Conservation (phyloP, 225 moss, liverwort and hornwort genomes). For the Asterella californica region DNA sequence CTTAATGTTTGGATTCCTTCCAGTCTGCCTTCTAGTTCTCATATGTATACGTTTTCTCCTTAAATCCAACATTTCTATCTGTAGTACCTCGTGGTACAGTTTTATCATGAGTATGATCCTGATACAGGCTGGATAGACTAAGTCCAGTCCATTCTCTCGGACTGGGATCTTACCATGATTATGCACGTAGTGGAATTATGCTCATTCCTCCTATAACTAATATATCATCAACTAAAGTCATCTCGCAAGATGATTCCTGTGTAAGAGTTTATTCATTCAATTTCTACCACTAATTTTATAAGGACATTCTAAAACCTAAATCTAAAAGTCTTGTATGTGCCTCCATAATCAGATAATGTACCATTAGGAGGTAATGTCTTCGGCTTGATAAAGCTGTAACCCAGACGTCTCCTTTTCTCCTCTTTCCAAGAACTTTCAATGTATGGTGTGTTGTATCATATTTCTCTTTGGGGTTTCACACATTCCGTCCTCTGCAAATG, state of each 20-base stretch:
- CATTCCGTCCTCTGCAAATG: not conserved
- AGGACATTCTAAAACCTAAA: not conserved
- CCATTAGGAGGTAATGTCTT: not conserved
- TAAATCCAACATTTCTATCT: not conserved
- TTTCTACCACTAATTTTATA: no score
- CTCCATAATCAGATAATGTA: not conserved
- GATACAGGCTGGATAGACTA: not conserved
- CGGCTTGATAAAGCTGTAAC: not conserved
- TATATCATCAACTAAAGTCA: not conserved
- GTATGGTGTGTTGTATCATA: not conserved
- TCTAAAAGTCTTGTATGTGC: not conserved
- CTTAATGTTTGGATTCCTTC: not conserved
- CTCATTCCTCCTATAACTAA: not conserved
- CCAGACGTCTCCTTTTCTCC: not conserved
- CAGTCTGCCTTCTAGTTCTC: not conserved
- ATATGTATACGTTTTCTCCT: not conserved
- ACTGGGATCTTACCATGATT: constrained; percentile 3
- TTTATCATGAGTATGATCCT: not conserved
- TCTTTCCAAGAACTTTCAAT: not conserved
- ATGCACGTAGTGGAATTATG: not conserved
- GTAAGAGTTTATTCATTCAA: no score
- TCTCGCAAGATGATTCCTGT: not conserved
- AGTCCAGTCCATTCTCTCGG: not conserved
- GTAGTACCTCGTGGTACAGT: not conserved
- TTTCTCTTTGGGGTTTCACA: not conserved